A percentile compares a stretch with the other conserved stretches of the same genome.
These are phyloP conservation scores for Fennellomyces sp. DNA, from an alignment of 371 early-diverging fungal genomes.

Conservation along the genomic window DNA sequence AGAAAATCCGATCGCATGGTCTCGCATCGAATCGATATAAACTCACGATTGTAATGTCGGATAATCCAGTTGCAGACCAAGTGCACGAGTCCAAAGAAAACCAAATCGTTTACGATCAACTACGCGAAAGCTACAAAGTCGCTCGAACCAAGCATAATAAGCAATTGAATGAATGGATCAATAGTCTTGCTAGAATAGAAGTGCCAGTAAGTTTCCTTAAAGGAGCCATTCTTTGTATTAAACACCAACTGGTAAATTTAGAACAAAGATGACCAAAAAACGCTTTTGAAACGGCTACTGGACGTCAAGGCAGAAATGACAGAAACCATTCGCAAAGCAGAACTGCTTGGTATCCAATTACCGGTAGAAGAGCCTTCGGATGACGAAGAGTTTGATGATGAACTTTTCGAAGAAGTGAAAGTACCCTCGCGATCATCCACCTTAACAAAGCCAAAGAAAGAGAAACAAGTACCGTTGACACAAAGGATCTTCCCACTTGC, in stretches of 20 bases:
- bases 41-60: constrained; percentile 58
- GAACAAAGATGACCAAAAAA: constrained; percentile 39
- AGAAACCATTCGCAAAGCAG: constrained; percentile 51
- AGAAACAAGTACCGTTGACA: constrained; percentile 34
- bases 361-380: constrained; percentile 7
- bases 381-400: constrained; percentile 54
- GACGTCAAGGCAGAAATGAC: constrained; percentile 37
- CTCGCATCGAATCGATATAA: constrained; percentile 68
- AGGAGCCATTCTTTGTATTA: background rate
- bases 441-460: background rate
- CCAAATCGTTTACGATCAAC: constrained; percentile 55
- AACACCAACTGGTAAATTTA: constrained; percentile 1
- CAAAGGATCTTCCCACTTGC: constrained; percentile 52
- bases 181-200: constrained; percentile 52
- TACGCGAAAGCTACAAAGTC: constrained; percentile 62
- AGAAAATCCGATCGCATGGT: constrained; percentile 47
- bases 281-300: constrained; percentile 38
- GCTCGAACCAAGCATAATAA: constrained; percentile 49
- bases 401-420: constrained; percentile 62
- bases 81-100: constrained; percentile 64
- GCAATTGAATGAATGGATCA: constrained; percentile 54
- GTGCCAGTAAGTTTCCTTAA: constrained; percentile 11
- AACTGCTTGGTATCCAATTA: constrained; percentile 48
- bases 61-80: constrained; percentile 49
- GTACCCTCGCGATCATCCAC: constrained; percentile 14